Evolutionary conservation across 352 stramenopile genomes (phyloP).

Genomic region (Globisporangium megalacanthum): DNA sequence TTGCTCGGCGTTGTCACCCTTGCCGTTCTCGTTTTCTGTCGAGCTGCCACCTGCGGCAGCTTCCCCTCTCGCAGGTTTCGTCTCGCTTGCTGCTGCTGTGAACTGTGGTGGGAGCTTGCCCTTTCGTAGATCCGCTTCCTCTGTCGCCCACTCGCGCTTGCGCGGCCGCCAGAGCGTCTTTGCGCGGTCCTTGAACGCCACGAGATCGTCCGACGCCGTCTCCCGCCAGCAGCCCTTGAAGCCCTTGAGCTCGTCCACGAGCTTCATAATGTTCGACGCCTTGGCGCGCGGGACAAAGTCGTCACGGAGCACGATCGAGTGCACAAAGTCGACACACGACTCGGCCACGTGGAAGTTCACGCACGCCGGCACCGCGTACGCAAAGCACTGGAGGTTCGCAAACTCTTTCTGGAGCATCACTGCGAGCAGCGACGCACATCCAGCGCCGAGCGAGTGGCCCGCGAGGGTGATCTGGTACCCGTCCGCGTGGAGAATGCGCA

Average conservation of each 20-base stretch:
- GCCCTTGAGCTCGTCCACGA: slow-evolving; percentile 66
- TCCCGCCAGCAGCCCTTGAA: slow-evolving; percentile 82
- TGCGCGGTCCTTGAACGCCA: slow-evolving; percentile 75
- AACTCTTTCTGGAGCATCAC: slow-evolving; percentile 88
- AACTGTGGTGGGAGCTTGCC: slow-evolving; percentile 26
- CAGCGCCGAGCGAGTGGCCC: slow-evolving; percentile 75
- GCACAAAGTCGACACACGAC: slow-evolving; percentile 68
- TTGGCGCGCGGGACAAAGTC: slow-evolving; percentile 83
- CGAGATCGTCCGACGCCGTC: slow-evolving; percentile 71
- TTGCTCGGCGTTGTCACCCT: slow-evolving; percentile 25
- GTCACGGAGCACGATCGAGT: slow-evolving; percentile 81
- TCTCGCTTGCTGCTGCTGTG: neutral
- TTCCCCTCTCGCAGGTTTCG: neutral
- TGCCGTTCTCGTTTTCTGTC: slow-evolving; percentile 12
- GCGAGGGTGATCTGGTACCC: slow-evolving; percentile 81
- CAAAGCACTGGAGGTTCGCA: slow-evolving; percentile 72
- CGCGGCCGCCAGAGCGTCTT: slow-evolving; percentile 79
- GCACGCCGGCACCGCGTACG: slow-evolving; percentile 81
- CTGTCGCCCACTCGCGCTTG: slow-evolving; percentile 76
- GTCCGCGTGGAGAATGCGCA: slow-evolving; percentile 66
- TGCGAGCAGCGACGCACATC: slow-evolving; percentile 66
- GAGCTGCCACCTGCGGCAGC: too few species aligned
- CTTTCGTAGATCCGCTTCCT: slow-evolving; percentile 51
- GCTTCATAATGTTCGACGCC: slow-evolving; percentile 75
- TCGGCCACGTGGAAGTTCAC: slow-evolving; percentile 79